Evolutionary conservation across 192 early-diverging fungal genomes (phyloP), one percentile per base, ranked within the genome.

Genomic region (Spizellomyces sp.): DNA sequence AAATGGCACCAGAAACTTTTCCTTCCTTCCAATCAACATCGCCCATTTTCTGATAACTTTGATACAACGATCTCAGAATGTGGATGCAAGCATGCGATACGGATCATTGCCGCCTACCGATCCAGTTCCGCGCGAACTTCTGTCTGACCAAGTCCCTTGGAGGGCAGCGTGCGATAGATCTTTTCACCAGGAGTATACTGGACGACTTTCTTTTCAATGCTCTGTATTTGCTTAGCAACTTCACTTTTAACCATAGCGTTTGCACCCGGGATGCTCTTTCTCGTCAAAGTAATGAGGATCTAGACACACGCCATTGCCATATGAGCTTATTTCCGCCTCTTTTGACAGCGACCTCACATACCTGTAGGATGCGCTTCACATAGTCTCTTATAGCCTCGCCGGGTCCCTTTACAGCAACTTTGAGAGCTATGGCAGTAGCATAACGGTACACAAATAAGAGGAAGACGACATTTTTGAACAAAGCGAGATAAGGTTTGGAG

Each of bases 1-100:
- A 98, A 47, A 98, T 88, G 5, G 92, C 89, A 27, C 96, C 96
- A 19, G 92, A 94, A 8, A 92, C 89, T 61, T 89, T 90, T 27
- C 96, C 96, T 50, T 84, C 83, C 65, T 90, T 82, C 95, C 94
- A 98, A 63, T 95, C 86, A 12, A 87, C 75, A 43, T 88, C 77
- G 4, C 80, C 79, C 77, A 92, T 85, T 44, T 75, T 74, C 57
- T 87, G 86, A 79, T 79, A 88, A 60, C 86, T 76, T 48, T 47
- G 17, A 54, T 36, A 36, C 27, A 36, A 36, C 0, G 3, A 36
- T 36, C 0, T 36, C 3, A 36, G 27, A 36, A 36, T 36, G 27
- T 36, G 0, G 2, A 55, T 55, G 54, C 3, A 77, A 44, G 58
- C 74, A 62, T 68, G 71, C 64, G 64, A 70, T 73, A 67, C 9